A percentile compares a stretch with the other conserved stretches of the same genome.
phyloP scores from a whole-genome alignment of 1,284 basidiomycete species.

The Sutorius eximius region DNA sequence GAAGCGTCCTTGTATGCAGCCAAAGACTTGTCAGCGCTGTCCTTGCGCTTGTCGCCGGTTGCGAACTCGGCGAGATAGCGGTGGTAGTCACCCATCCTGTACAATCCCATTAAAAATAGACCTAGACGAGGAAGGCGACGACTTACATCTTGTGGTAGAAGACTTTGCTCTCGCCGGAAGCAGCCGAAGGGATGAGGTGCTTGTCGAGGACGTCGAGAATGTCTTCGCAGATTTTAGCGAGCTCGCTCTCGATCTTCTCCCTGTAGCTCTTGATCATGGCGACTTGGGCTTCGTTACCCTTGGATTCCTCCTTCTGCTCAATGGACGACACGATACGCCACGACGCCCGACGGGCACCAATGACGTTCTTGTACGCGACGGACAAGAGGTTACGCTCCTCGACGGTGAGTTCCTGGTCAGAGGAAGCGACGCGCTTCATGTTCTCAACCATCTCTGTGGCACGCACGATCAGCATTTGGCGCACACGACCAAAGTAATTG shows the following conservation, averaged over 20 bases:
- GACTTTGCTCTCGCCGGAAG: slow-evolving; percentile 98
- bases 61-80: slow-evolving; percentile 99
- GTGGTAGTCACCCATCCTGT: slow-evolving; percentile 99
- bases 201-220: slow-evolving; percentile 98
- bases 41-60: slow-evolving; percentile 98
- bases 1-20: slow-evolving; percentile 99
- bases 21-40: slow-evolving; percentile 97
- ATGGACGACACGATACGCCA: slow-evolving; percentile 99
- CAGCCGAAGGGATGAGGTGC: slow-evolving; percentile 98
- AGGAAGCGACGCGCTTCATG: slow-evolving; percentile 97
- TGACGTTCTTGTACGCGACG: slow-evolving; percentile 99
- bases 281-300: slow-evolving; percentile 98
- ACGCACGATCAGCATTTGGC: slow-evolving; percentile 14
- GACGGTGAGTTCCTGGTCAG: slow-evolving; percentile 97
- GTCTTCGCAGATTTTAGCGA: slow-evolving; percentile 99
- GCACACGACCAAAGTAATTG: slow-evolving; percentile 6
- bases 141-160: slow-evolving; percentile 99
- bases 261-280: slow-evolving; percentile 99
- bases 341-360: slow-evolving; percentile 97
- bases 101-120: neutral
- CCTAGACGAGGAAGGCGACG: neutral
- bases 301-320: slow-evolving; percentile 99
- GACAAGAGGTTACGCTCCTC: slow-evolving; percentile 99
- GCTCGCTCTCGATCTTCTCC: slow-evolving; percentile 97
- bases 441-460: slow-evolving; percentile 94